Percentiles rank a stretch among this genome's conserved stretches.
Conservation (phyloP, 2,329 filamentous ascomycete species). For the Talaromyces sp. region DNA sequence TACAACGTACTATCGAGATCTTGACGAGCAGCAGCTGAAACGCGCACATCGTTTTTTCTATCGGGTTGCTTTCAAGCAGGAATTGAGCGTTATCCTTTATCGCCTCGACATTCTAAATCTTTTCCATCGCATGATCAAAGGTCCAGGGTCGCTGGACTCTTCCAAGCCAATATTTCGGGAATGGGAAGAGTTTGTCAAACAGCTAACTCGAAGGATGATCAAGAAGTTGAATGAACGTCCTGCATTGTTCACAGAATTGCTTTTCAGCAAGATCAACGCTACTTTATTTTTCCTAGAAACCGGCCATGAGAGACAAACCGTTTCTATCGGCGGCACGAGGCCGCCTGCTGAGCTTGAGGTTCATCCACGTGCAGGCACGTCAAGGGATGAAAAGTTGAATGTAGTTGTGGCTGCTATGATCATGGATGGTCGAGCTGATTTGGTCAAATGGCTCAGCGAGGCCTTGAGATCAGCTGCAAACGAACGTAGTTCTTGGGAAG, state of each 20-base stretch:
- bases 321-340: slow-evolving; percentile 58
- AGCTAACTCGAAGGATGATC: slow-evolving; percentile 73
- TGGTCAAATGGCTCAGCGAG: slow-evolving; percentile 76
- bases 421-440: slow-evolving; percentile 70
- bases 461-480: slow-evolving; percentile 62
- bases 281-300: slow-evolving; percentile 86
- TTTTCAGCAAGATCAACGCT: slow-evolving; percentile 85
- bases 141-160: slow-evolving; percentile 68
- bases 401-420: slow-evolving; percentile 75
- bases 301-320: slow-evolving; percentile 75
- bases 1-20: slow-evolving; percentile 71
- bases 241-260: slow-evolving; percentile 79
- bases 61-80: slow-evolving; percentile 88
- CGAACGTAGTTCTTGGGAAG: slow-evolving; percentile 73
- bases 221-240: slow-evolving; percentile 82
- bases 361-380: slow-evolving; percentile 60
- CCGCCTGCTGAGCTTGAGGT: slow-evolving; percentile 80
- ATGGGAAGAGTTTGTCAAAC: slow-evolving; percentile 83
- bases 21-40: slow-evolving; percentile 76
- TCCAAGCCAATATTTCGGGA: slow-evolving; percentile 68
- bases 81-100: slow-evolving; percentile 82
- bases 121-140: slow-evolving; percentile 87
- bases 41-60: slow-evolving; percentile 92
- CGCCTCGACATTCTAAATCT: slow-evolving; percentile 85
- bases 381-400: slow-evolving; percentile 64